Conservation (phyloP, 345 rosid species). For the Streptanthus diversifolius region DNA sequence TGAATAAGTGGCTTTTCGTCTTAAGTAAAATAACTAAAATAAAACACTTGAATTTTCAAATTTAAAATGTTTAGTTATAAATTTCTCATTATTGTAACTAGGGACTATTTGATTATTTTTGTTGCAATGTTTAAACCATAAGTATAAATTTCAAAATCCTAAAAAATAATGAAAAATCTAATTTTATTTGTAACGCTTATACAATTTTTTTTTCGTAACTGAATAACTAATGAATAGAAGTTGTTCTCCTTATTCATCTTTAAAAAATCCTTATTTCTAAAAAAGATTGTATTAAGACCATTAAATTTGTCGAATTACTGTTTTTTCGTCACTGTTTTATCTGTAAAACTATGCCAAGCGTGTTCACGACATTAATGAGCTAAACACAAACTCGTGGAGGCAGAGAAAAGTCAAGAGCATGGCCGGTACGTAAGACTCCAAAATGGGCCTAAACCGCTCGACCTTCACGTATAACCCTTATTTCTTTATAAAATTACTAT, state of each 20-base stretch:
- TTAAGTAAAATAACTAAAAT: too few relatives aligned
- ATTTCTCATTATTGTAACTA: too few relatives aligned
- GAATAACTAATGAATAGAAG: neutral
- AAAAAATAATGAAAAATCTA: too few relatives aligned
- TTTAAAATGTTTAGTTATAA: too few relatives aligned
- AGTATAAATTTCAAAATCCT: too few relatives aligned
- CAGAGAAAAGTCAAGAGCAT: slow-evolving; percentile 27
- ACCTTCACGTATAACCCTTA: neutral
- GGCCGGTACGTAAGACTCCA: slow-evolving; percentile 21
- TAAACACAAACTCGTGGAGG: slow-evolving; percentile 24
- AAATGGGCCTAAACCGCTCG: slow-evolving; percentile 16
- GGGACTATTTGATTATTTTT: too few relatives aligned
- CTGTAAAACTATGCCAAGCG: slow-evolving; percentile 22
- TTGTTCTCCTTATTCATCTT: neutral
- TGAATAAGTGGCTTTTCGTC: too few relatives aligned
- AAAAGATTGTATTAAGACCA: neutral
- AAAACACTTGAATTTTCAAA: too few relatives aligned
- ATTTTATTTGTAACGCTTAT: too few relatives aligned
- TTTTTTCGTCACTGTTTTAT: neutral
- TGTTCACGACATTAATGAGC: slow-evolving; percentile 22
- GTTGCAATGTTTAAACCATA: too few relatives aligned
- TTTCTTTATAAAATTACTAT: neutral
- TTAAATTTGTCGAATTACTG: neutral
- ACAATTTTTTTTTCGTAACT: too few relatives aligned
- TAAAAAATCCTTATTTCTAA: too few relatives aligned